A percentile compares a stretch with the other conserved stretches of the same genome.
Evolutionary conservation across 2,329 filamentous ascomycete species (phyloP).

Genomic region (Nigrograna mackinnonii): DNA sequence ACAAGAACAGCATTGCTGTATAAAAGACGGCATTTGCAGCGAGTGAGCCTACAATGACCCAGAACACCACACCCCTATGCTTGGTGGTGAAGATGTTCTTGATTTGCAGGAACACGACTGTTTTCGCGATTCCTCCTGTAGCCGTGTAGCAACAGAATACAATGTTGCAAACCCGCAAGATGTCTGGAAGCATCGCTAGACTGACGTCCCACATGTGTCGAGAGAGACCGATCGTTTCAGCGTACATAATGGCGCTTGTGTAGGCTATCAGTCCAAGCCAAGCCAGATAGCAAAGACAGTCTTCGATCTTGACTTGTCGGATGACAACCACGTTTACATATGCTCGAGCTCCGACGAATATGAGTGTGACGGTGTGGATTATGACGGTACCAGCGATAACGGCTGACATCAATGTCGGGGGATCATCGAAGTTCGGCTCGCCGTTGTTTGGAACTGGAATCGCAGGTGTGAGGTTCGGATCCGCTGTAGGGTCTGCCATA

Average conservation of each 20-base stretch:
- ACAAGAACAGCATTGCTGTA: slow-evolving; percentile 12
- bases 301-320: slow-evolving; percentile 3
- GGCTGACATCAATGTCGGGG: slow-evolving; percentile 4
- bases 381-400: slow-evolving; percentile 3
- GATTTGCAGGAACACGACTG: no score
- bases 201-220: background rate
- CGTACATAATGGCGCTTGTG: slow-evolving; percentile 3
- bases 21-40: slow-evolving; percentile 10
- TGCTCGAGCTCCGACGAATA: slow-evolving; percentile 4
- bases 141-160: background rate
- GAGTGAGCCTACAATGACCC: slow-evolving; percentile 10
- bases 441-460: background rate
- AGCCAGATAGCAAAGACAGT: slow-evolving; percentile 7
- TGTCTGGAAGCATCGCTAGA: background rate
- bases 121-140: background rate
- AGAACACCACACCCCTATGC: slow-evolving; percentile 1
- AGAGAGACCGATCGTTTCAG: background rate
- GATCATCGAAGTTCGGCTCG: slow-evolving; percentile 4
- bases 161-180: background rate
- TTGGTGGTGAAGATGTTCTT: no score
- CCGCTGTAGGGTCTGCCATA: no score
- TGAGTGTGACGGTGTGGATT: slow-evolving; percentile 1
- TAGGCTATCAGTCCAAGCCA: slow-evolving; percentile 6
- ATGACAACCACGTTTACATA: slow-evolving; percentile 5
- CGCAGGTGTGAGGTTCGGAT: no score